Base-by-base conservation (phyloP, 2,329 filamentous ascomycete genomes). In the Thelonectria blattea region DNA sequence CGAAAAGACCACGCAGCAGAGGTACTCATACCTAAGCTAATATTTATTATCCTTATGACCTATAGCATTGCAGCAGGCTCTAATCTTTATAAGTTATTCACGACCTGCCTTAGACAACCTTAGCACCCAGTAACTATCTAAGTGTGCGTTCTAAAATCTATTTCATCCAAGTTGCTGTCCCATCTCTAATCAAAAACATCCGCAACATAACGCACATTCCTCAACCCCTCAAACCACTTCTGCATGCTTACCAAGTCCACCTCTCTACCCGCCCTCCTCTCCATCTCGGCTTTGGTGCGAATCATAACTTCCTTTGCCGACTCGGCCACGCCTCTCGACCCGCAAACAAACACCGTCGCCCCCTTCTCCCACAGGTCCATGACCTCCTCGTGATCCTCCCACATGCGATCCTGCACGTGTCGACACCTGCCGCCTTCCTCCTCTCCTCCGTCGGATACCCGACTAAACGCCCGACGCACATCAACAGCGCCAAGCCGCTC, bases 281-380 rank as follows among this genome's bases (percentile, higher is more conserved):
- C 71, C 59, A 71, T 72, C 60, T 62, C 62, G 49, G 74, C 66
- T n/a, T 77, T 73, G 30, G 78, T 72, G 57, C 67, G 68, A 20
- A 78, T 56, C 27, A 69, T 72, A 2, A 74, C 75, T 5, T 76
- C 72, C 55, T 62, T 65, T 48, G 71, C 70, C 14, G 65, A 67
- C 49, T 76, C 73, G 7, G 78, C 80, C 11, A 84, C 73, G 6
- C 71, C 73, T 14, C 76, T 75, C 15, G 82, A 84, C 2, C 88
- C 87, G 68, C 88, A 90, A 1, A 89, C 81, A 68, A 83, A 90
- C 1, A 88, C 74, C 63, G 83, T 82, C 0, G 87, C 80, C 4
- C 76, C 79, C 9, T 70, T 62, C 1, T 71, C 58, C 78, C 78
- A 83, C 15, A 80, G 68, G 14, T 69, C 62, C 11, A 67, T 53